phyloP scores from a whole-genome alignment of 768 basidiomycete genomes.

The Tylopilus cervinicoccineus region DNA sequence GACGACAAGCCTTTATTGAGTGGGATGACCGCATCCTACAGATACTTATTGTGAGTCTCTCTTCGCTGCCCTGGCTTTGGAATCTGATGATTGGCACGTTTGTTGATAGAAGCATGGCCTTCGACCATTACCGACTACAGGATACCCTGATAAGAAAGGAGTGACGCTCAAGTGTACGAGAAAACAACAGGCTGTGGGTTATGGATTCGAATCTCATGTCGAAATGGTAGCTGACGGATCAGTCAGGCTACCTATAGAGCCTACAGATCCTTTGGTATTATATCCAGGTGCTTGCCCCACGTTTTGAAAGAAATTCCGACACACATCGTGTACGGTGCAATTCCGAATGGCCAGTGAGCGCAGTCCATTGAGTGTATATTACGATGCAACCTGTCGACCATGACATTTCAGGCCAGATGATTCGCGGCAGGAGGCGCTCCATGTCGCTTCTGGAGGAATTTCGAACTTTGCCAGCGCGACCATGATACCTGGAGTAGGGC shows the following conservation, averaged over 20 bases:
- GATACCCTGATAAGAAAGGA: not conserved
- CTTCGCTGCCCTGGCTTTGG: not conserved
- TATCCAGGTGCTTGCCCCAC: too few species aligned
- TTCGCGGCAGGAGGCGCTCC: not conserved
- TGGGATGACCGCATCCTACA: constrained; percentile 8
- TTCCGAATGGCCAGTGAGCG: not conserved
- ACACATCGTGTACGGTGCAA: constrained; percentile 2
- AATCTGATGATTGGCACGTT: not conserved
- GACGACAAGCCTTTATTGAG: not conserved
- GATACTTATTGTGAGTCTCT: constrained; percentile 1
- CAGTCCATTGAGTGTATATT: too few species aligned
- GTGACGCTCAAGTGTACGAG: not conserved
- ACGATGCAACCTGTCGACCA: too few species aligned
- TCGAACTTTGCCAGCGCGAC: constrained; percentile 2
- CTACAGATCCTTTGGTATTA: not conserved
- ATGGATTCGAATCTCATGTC: not conserved
- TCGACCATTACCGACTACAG: not conserved
- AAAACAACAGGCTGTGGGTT: not conserved
- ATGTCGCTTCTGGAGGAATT: constrained; percentile 1
- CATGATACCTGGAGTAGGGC: constrained; percentile 1
- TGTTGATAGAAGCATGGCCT: not conserved
- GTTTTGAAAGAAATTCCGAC: not conserved
- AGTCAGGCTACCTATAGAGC: not conserved
- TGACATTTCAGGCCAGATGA: not conserved
- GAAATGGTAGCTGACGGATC: too few species aligned